These are phyloP conservation scores for Luvunga scandens DNA, from an alignment of 345 rosid species.

Conservation along the genomic window DNA sequence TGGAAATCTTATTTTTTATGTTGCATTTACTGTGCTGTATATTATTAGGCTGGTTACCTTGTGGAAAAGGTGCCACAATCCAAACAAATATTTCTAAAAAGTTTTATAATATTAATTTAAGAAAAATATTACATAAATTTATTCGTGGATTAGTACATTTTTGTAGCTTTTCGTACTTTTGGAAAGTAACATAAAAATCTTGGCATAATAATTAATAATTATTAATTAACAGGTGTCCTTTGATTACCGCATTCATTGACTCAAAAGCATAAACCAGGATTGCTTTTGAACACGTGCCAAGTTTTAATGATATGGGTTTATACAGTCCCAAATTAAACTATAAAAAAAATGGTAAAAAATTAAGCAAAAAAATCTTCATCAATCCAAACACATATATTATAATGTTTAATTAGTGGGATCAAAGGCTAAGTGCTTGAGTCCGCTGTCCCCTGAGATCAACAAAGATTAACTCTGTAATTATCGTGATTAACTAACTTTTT, in stretches of 20 bases:
- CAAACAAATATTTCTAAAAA: neutral
- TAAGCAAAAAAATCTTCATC: neutral
- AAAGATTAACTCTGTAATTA: constrained; percentile 7
- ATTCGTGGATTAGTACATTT: neutral
- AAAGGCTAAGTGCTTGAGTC: constrained; percentile 8
- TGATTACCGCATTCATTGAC: neutral
- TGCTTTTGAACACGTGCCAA: constrained; percentile 6
- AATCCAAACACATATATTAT: neutral
- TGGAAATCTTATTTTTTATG: no score
- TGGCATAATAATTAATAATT: neutral
- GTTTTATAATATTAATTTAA: neutral
- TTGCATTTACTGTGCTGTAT: no score
- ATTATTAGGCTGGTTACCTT: neutral
- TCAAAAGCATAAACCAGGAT: neutral
- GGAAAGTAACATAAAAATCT: neutral
- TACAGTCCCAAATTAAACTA: neutral
- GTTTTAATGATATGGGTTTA: neutral
- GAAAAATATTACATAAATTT: neutral
- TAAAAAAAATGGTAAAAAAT: neutral
- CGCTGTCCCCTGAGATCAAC: neutral
- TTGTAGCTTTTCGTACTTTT: neutral
- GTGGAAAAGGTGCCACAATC: neutral
- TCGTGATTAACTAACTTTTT: neutral
- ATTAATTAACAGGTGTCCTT: neutral
- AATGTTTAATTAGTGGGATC: neutral